These are phyloP conservation scores for Adansonia gregorii DNA, from an alignment of 441 rosid species.

Conservation along the genomic window DNA sequence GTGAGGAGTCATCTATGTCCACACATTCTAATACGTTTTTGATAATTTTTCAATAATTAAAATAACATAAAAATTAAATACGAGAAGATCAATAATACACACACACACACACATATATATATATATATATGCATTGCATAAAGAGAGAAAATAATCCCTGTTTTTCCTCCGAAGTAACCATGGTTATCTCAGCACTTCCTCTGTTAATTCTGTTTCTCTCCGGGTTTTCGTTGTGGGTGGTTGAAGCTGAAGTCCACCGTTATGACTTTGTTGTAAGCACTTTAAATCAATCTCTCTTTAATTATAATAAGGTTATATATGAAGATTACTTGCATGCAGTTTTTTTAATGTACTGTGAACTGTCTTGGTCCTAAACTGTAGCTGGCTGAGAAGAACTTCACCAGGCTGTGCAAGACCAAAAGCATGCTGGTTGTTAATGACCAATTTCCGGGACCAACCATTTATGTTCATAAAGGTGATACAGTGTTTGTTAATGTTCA, in stretches of 20 bases:
- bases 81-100: no score
- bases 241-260: constrained; percentile 11
- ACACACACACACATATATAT: no score
- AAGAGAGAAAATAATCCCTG: background rate
- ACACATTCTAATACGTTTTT: no score
- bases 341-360: background rate
- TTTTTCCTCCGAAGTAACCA: background rate
- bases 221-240: background rate
- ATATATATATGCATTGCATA: no score
- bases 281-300: background rate
- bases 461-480: constrained; percentile 28
- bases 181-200: background rate
- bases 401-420: constrained; percentile 28
- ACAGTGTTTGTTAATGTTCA: constrained; percentile 27
- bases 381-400: constrained; percentile 26
- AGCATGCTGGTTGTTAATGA: constrained; percentile 28
- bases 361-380: background rate
- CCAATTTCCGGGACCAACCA: constrained; percentile 27
- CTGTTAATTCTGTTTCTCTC: background rate
- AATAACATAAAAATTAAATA: no score
- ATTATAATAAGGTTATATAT: background rate
- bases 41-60: no score
- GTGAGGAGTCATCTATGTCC: no score
- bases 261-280: constrained; percentile 25
- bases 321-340: background rate